These are phyloP conservation scores for Camellia japonica DNA, from an alignment of 148 eudicot genomes.

Conservation along the genomic window DNA sequence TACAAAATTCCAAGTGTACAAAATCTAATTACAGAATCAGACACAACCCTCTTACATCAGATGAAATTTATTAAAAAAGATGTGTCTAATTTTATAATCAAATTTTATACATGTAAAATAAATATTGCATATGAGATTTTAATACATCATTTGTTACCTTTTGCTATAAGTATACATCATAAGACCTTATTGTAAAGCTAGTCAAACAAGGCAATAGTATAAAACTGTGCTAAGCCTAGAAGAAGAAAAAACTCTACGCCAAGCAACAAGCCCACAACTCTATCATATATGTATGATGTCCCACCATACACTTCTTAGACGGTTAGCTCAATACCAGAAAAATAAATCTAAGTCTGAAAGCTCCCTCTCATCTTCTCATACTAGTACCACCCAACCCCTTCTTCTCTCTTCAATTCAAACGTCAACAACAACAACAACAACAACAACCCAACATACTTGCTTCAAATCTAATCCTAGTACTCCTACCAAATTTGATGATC, in stretches of 20 bases:
- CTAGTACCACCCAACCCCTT: background rate
- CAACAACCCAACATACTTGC: conserved; percentile 13
- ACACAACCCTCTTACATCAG: too few species aligned
- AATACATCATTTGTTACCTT: too few species aligned
- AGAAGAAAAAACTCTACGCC: conserved; percentile 39
- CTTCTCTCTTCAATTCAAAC: conserved; percentile 17
- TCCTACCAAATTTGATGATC: background rate
- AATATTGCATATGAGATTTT: too few species aligned
- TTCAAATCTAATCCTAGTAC: conserved; percentile 21
- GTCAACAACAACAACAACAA: conserved; percentile 28
- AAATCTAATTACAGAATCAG: too few species aligned
- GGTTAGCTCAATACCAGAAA: conserved; percentile 10
- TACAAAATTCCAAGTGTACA: too few species aligned
- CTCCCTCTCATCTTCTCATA: conserved; percentile 30
- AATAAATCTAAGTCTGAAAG: conserved; percentile 22
- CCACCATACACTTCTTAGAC: conserved; percentile 11
- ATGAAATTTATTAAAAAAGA: too few species aligned
- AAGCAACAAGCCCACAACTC: conserved; percentile 5
- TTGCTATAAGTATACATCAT: conserved; percentile 1
- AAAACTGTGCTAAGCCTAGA: background rate
- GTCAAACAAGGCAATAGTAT: conserved; percentile 11
- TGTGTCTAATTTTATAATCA: too few species aligned
- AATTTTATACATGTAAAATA: too few species aligned
- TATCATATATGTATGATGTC: background rate
- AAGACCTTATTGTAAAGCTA: background rate